Base-by-base conservation (phyloP, 139 green algal genomes). In the Haematococcus lacustris region DNA sequence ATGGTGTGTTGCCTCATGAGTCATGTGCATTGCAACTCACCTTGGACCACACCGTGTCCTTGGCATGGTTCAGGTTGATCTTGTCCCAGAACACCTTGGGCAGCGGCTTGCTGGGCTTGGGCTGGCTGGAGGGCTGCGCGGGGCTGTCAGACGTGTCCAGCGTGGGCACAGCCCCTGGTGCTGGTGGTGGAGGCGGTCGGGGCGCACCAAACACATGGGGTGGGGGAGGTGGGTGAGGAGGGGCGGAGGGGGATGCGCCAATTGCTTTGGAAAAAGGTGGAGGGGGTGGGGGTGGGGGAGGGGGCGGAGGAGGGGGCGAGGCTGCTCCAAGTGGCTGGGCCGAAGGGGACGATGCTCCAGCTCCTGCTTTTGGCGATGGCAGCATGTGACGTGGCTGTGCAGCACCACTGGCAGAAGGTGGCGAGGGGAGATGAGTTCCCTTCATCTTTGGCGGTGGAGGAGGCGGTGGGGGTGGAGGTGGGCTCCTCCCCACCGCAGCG, bases 11-110 rank as follows among this genome's bases (percentile, higher is more conserved):
- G n/a, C n/a, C n/a, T n/a, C n/a, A n/a, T n/a, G n/a, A n/a, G n/a
- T n/a, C n/a, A n/a, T n/a, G n/a, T n/a, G n/a, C n/a, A n/a, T n/a
- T n/a, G n/a, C n/a, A n/a, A 43, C 26, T 38, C 33, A 79, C 66
- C 76, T 82, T 68, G 0, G 50, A 47, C 76, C 76, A 83, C 0
- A 81, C 81, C 23, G 73, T 79, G 67, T 76, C 34, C 38, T 63
- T 73, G 4, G 75, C 71, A 34, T 78, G 57, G 35, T 73, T 71
- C 1, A 61, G 37, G 2, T 71, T 75, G 34, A 86, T 4, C 66
- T 86, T 86, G 5, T 62, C 40, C 78, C 78, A 83, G 67, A 79
- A 77, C 33, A 87, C 64, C 75, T 85, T 82, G 25, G 71, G 57
- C 7, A 71, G 80, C 0, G 73, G 75, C 64, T 77, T 78, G 65